Percentiles rank a stretch among this genome's conserved stretches.
Conservation (phyloP, 106 monocot species). For the Allium cepa region DNA sequence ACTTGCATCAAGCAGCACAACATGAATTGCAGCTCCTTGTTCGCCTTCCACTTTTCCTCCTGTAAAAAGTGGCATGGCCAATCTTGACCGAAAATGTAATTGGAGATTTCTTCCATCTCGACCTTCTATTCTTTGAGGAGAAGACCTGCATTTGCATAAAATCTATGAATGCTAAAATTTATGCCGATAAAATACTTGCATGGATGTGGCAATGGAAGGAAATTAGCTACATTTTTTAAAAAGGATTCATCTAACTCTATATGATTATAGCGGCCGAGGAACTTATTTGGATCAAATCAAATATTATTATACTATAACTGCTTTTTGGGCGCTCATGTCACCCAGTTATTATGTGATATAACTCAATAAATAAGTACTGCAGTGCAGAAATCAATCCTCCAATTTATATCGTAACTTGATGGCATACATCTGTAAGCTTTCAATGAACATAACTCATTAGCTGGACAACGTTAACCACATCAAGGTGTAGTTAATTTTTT, state of each 20-base stretch:
- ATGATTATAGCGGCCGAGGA: too few relatives aligned
- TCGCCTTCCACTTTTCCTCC: conserved; percentile 80
- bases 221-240: too few relatives aligned
- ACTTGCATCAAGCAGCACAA: conserved; percentile 60
- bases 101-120: conserved; percentile 62
- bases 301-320: too few relatives aligned
- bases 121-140: conserved; percentile 60
- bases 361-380: too few relatives aligned
- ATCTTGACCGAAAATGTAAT: conserved; percentile 43
- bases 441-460: neutral
- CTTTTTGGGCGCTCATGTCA: too few relatives aligned
- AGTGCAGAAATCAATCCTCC: too few relatives aligned
- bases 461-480: neutral
- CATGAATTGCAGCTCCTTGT: conserved; percentile 72
- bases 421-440: neutral
- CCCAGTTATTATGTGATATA: too few relatives aligned
- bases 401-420: neutral
- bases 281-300: too few relatives aligned
- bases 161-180: neutral
- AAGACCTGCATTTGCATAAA: conserved; percentile 33
- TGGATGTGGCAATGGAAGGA: too few relatives aligned
- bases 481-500: neutral
- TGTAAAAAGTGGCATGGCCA: conserved; percentile 64
- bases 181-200: too few relatives aligned
- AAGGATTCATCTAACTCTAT: too few relatives aligned